These are phyloP conservation scores for Tuctoria greenei DNA, from an alignment of 176 grass and related monocot genomes.

Conservation along the genomic window DNA sequence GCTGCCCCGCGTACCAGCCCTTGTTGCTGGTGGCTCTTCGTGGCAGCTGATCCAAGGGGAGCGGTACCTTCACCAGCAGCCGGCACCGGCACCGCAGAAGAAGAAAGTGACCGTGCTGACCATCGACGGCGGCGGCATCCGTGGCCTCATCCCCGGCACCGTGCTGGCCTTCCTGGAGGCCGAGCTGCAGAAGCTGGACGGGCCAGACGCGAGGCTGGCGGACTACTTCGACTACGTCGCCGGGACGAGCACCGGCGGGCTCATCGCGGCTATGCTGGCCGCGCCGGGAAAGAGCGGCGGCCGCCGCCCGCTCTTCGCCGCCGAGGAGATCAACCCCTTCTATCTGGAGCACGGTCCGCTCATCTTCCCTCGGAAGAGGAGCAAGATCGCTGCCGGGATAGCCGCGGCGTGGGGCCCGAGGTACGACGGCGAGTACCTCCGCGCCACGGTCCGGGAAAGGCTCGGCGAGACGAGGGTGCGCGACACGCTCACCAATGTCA, in stretches of 20 bases:
- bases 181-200: conserved; percentile 16
- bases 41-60: background rate
- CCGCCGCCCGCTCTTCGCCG: conserved; percentile 33
- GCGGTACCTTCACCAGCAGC: background rate
- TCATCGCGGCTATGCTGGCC: conserved; percentile 41
- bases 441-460: conserved; percentile 31
- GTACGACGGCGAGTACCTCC: conserved; percentile 52
- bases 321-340: conserved; percentile 43
- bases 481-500: conserved; percentile 54
- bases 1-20: background rate
- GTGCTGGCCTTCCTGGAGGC: background rate
- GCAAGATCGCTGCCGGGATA: background rate
- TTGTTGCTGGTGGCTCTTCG: too few species aligned
- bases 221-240: conserved; percentile 46
- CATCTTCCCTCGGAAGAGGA: conserved; percentile 42
- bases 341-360: conserved; percentile 42
- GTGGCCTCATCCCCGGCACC: background rate
- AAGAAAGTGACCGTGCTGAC: background rate
- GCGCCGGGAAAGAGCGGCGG: background rate
- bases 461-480: conserved; percentile 49
- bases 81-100: too few species aligned
- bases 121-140: background rate
- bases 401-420: background rate
- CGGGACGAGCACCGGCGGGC: conserved; percentile 43
- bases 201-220: conserved; percentile 22